Conservation (phyloP, 192 early-diverging fungal genomes). For the Backusella psychrophila region DNA sequence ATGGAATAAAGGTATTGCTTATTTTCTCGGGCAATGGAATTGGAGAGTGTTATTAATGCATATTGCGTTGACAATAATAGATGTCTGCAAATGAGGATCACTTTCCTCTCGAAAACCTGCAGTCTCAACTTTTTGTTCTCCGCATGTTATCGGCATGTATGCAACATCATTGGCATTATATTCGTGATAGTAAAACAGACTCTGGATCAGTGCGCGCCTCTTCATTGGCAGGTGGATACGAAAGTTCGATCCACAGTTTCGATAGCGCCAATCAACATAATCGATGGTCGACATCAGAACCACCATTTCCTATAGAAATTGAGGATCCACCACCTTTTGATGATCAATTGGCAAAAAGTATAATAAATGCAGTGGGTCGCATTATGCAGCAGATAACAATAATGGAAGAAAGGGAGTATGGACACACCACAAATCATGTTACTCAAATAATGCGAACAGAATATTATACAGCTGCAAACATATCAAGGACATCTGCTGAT, state of each 20-base stretch:
- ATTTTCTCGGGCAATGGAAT: background rate
- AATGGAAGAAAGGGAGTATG: slow-evolving; percentile 45
- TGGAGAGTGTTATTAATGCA: no score
- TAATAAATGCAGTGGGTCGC: slow-evolving; percentile 58
- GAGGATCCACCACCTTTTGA: slow-evolving; percentile 78
- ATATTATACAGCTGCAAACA: slow-evolving; percentile 17
- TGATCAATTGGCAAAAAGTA: slow-evolving; percentile 63
- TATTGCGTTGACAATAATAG: slow-evolving; percentile 7
- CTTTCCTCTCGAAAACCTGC: slow-evolving; percentile 66
- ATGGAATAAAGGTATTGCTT: slow-evolving; percentile 62
- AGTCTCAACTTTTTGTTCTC: slow-evolving; percentile 86
- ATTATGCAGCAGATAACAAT: slow-evolving; percentile 60
- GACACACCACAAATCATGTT: slow-evolving; percentile 28
- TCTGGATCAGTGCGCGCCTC: slow-evolving; percentile 9
- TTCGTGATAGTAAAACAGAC: slow-evolving; percentile 47
- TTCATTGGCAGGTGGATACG: background rate
- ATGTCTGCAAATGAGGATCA: slow-evolving; percentile 48
- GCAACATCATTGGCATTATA: slow-evolving; percentile 82
- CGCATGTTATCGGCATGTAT: slow-evolving; percentile 82
- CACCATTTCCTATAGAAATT: slow-evolving; percentile 31
- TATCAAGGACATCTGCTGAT: slow-evolving; percentile 32
- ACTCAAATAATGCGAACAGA: slow-evolving; percentile 33
- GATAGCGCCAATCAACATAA: slow-evolving; percentile 13
- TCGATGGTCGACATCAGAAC: slow-evolving; percentile 10
- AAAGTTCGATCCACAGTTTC: slow-evolving; percentile 21